Conservation (phyloP, 176 grass and related monocot genomes). For the Oryza rufipogon region DNA sequence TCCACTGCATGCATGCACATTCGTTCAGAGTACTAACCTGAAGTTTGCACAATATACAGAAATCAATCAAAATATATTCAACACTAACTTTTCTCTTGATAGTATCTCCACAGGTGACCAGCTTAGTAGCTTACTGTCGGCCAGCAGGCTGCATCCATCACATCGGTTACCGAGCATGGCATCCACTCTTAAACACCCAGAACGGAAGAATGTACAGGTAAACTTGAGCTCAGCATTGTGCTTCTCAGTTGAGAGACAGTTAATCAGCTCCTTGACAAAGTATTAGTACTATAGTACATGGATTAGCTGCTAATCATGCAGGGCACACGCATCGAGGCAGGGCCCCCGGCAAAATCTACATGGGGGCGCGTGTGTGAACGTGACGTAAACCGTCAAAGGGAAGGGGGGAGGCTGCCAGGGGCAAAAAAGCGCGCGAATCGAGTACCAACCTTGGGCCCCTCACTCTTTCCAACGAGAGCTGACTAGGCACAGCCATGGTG, state of each 20-base stretch:
- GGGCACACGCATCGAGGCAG: conserved; percentile 44
- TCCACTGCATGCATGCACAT: neutral
- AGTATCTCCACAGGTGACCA: conserved; percentile 4
- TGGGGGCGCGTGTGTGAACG: conserved; percentile 86
- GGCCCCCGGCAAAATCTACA: conserved; percentile 68
- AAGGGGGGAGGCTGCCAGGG: conserved; percentile 7
- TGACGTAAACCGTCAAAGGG: conserved; percentile 83
- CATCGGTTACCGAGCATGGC: neutral
- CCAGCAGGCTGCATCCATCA: conserved; percentile 16
- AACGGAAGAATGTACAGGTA: neutral
- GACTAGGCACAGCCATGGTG: conserved; percentile 45
- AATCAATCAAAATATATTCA: neutral
- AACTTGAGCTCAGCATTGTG: conserved; percentile 19
- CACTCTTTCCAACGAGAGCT: conserved; percentile 61
- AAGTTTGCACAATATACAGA: neutral
- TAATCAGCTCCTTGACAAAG: conserved; percentile 38
- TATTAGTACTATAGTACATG: conserved; percentile 27
- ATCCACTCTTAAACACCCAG: neutral
- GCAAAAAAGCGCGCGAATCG: conserved; percentile 43
- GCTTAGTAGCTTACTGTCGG: conserved; percentile 6
- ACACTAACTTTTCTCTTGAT: conserved; percentile 12
- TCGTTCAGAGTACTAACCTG: neutral
- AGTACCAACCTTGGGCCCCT: conserved; percentile 71
- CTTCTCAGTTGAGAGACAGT: conserved; percentile 37
- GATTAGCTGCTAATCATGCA: conserved; percentile 47